phyloP scores from a whole-genome alignment of 495 filamentous ascomycete species.

The Neurospora sp. region DNA sequence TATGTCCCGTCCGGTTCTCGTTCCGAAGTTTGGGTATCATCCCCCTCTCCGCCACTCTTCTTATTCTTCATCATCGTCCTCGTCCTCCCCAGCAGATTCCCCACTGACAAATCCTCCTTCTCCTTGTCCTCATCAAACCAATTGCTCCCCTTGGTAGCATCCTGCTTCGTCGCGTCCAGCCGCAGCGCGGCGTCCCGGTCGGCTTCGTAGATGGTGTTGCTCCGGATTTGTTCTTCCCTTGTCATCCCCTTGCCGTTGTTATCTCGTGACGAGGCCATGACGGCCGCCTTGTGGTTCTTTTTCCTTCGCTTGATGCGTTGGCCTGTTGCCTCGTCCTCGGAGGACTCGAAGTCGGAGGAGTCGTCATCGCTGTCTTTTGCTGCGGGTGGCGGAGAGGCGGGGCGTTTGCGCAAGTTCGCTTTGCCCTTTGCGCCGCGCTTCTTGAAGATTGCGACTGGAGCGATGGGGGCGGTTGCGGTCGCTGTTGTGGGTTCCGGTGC shows the following conservation, averaged over 20 bases:
- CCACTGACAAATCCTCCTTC: constrained; percentile 38
- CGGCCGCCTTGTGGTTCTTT: constrained; percentile 44
- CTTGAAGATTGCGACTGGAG: constrained; percentile 66
- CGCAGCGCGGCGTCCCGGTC: constrained; percentile 47
- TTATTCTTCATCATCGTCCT: constrained; percentile 23
- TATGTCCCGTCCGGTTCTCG: constrained; percentile 54
- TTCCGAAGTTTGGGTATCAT: neutral
- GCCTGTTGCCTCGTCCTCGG: constrained; percentile 59
- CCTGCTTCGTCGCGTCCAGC: constrained; percentile 55
- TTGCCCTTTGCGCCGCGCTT: constrained; percentile 71
- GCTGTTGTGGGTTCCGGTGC: constrained; percentile 5
- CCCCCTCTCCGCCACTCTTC: neutral
- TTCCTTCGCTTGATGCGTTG: constrained; percentile 67
- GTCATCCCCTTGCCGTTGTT: constrained; percentile 24
- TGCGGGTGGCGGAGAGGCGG: constrained; percentile 66
- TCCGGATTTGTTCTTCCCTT: constrained; percentile 11
- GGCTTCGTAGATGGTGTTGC: constrained; percentile 48
- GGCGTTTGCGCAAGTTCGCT: constrained; percentile 70
- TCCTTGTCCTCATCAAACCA: constrained; percentile 68
- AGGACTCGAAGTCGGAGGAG: constrained; percentile 58
- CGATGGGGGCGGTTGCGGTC: constrained; percentile 18
- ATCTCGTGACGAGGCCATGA: constrained; percentile 44
- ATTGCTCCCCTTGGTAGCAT: constrained; percentile 87
- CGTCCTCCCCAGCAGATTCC: constrained; percentile 57
- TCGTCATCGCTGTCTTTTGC: constrained; percentile 41